phyloP scores from a whole-genome alignment of 2,329 filamentous ascomycete species.

The Diplodia corticola region DNA sequence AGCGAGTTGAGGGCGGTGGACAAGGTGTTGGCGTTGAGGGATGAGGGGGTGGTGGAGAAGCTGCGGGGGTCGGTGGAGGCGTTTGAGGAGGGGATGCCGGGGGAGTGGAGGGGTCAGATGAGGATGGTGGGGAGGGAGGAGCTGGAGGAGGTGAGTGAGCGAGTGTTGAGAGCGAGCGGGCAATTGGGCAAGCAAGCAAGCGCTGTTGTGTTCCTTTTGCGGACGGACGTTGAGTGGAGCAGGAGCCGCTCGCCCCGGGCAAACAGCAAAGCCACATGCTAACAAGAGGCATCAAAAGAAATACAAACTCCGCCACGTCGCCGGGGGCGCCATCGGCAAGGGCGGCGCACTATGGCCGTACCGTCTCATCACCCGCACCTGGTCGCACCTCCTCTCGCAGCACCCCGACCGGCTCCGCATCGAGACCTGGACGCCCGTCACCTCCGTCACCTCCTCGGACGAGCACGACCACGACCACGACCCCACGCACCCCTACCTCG shows the following conservation, averaged over 20 bases:
- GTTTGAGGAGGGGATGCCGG: not conserved
- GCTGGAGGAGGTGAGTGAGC: not conserved
- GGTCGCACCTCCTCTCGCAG: conserved; percentile 3
- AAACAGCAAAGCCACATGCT: too few relatives aligned
- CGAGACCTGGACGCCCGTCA: conserved; percentile 43
- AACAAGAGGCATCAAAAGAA: not conserved
- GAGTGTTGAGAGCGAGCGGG: too few relatives aligned
- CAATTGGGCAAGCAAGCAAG: too few relatives aligned
- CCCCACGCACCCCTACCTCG: conserved; percentile 34
- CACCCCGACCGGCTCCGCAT: conserved; percentile 35
- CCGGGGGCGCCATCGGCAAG: not conserved
- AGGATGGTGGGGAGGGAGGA: not conserved
- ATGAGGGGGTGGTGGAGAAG: not conserved
- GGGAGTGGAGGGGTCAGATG: not conserved
- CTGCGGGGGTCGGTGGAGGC: not conserved
- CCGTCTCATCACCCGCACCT: conserved; percentile 21
- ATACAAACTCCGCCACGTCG: not conserved
- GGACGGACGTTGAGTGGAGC: too few relatives aligned
- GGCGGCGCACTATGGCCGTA: conserved; percentile 35
- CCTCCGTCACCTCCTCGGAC: conserved; percentile 31
- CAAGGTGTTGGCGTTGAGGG: not conserved
- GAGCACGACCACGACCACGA: too few relatives aligned
- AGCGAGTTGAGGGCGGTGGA: not conserved
- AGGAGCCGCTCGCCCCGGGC: too few relatives aligned
- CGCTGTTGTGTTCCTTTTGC: too few relatives aligned